A percentile compares a stretch with the other conserved stretches of the same genome.
Conservation (phyloP, 257 asterid genomes). For the Ophiorrhiza pumila region DNA sequence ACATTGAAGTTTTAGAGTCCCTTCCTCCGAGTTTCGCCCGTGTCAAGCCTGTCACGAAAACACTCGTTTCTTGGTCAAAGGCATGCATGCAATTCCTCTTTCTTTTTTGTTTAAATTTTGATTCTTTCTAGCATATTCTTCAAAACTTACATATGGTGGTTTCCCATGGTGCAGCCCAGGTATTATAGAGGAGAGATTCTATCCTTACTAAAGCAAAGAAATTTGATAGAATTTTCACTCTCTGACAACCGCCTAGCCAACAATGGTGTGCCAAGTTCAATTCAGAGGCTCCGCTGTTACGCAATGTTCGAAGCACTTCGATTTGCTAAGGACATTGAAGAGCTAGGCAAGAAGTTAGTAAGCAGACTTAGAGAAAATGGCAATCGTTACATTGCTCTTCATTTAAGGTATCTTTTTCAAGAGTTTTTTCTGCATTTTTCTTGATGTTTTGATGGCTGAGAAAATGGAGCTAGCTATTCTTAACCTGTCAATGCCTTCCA, state of each 20-base stretch:
- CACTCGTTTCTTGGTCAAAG: conserved; percentile 46
- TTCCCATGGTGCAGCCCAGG: conserved; percentile 28
- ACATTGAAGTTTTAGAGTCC: conserved; percentile 31
- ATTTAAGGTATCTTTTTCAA: conserved; percentile 29
- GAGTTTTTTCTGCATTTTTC: background rate
- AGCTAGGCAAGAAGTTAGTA: conserved; percentile 27
- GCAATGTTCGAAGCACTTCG: conserved; percentile 44
- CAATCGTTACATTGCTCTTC: conserved; percentile 36
- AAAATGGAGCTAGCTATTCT: background rate
- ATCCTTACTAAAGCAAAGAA: conserved; percentile 19
- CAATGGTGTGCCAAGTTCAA: conserved; percentile 32
- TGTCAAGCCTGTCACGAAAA: conserved; percentile 23
- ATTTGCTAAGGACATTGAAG: conserved; percentile 26
- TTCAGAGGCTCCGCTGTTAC: conserved; percentile 40
- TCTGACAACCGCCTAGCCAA: conserved; percentile 40
- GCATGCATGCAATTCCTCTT: conserved; percentile 30
- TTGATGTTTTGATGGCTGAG: background rate
- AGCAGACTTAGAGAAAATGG: conserved; percentile 29
- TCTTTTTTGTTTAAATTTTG: background rate
- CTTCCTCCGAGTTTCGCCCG: conserved; percentile 28
- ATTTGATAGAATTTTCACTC: conserved; percentile 34
- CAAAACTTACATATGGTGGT: background rate
- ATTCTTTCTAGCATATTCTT: background rate
- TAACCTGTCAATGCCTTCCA: background rate
- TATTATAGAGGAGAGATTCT: conserved; percentile 32